These are phyloP conservation scores for Coelastrella sp. DNA, from an alignment of 139 green algal species.

Conservation along the genomic window DNA sequence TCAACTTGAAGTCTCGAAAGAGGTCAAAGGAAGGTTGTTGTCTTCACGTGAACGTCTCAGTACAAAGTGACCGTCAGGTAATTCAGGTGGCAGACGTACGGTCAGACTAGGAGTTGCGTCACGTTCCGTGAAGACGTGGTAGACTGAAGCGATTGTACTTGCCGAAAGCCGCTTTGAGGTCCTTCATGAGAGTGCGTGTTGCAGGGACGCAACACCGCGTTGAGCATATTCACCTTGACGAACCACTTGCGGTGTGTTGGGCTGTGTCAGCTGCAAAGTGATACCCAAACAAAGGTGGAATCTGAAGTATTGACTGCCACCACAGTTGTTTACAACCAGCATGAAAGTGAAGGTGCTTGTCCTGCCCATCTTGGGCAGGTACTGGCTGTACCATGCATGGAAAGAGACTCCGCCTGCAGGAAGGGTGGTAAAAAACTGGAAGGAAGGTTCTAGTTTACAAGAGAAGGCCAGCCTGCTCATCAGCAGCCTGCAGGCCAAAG, in stretches of 20 bases:
- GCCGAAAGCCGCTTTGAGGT: too few relatives aligned
- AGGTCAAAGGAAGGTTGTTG: too few relatives aligned
- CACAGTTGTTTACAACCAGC: too few relatives aligned
- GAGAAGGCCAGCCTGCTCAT: constrained; percentile 6
- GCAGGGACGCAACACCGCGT: too few relatives aligned
- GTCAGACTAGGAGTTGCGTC: not conserved
- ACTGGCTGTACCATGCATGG: constrained; percentile 63
- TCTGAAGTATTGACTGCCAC: too few relatives aligned
- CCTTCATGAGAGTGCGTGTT: too few relatives aligned
- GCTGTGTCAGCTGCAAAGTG: not conserved
- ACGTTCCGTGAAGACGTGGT: too few relatives aligned
- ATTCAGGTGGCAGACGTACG: not conserved
- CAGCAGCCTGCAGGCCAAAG: constrained; percentile 2
- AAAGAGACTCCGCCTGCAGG: not conserved
- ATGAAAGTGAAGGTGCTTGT: constrained; percentile 46
- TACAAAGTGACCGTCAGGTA: too few relatives aligned
- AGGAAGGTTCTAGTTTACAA: not conserved
- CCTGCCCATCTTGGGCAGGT: constrained; percentile 54
- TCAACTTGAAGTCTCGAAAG: too few relatives aligned
- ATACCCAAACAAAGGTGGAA: too few relatives aligned
- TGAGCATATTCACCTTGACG: not conserved
- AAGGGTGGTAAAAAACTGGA: not conserved
- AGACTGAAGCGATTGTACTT: too few relatives aligned
- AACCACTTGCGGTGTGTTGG: not conserved
- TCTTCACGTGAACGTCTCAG: too few relatives aligned